A percentile compares a stretch with the other conserved stretches of the same genome.
Evolutionary conservation across 768 basidiomycete genomes (phyloP).

Genomic region (Boletus rubescentipes): DNA sequence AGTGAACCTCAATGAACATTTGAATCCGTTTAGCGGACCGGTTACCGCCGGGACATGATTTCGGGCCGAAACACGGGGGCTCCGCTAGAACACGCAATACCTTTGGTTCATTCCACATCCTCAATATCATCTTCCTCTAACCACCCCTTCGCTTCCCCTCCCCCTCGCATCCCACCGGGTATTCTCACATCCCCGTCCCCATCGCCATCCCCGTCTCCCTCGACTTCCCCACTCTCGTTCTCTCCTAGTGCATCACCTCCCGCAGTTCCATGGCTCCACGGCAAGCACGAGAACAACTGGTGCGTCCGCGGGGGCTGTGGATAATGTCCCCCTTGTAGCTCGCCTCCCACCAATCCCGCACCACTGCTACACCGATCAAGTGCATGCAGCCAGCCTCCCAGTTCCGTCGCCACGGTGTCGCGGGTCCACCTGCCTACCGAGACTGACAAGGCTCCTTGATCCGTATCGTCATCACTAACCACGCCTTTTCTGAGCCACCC

Average conservation of each 20-base stretch:
- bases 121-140: slow-evolving; percentile 61
- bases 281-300: slow-evolving; percentile 50
- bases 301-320: slow-evolving; percentile 36
- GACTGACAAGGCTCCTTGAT: background rate
- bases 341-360: background rate
- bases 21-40: no score
- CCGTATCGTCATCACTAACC: slow-evolving; percentile 12
- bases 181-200: slow-evolving; percentile 34
- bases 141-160: slow-evolving; percentile 45
- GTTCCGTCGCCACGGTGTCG: slow-evolving; percentile 50
- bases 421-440: slow-evolving; percentile 49
- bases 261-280: slow-evolving; percentile 38
- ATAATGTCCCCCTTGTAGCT: background rate
- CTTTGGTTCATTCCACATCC: slow-evolving; percentile 30
- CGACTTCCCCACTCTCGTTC: slow-evolving; percentile 28
- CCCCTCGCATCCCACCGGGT: slow-evolving; percentile 22
- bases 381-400: slow-evolving; percentile 60
- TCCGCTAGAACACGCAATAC: background rate
- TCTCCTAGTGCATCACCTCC: slow-evolving; percentile 27
- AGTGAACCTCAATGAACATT: no score
- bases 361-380: slow-evolving; percentile 28
- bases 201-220: slow-evolving; percentile 24
- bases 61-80: background rate
- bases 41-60: background rate
- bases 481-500: slow-evolving; percentile 52